Percentiles rank a stretch among this genome's conserved stretches.
Evolutionary conservation across 2,329 filamentous ascomycete genomes (phyloP).

Genomic region (Talaromyces marneffei): DNA sequence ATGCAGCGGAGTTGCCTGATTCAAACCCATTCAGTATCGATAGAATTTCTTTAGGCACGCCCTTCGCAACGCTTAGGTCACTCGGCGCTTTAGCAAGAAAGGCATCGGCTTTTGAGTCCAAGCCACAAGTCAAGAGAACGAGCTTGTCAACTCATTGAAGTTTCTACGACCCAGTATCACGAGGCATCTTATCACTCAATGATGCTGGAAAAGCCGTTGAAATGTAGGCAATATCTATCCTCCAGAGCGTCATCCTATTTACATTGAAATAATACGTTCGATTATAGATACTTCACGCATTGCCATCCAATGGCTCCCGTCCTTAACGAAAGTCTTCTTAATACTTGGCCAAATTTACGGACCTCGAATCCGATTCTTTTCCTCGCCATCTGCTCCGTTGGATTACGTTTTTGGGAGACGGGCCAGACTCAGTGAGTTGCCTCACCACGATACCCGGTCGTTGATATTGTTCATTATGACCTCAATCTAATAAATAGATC

Average conservation of each 20-base stretch:
- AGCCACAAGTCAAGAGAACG: background rate
- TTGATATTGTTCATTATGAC: background rate
- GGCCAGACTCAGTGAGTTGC: conserved; percentile 6
- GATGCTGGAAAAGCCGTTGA: background rate
- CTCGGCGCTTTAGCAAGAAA: conserved; percentile 15
- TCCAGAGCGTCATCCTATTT: background rate
- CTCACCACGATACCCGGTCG: background rate
- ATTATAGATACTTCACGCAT: conserved; percentile 19
- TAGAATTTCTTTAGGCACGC: conserved; percentile 18
- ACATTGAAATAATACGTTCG: background rate
- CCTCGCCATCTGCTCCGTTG: conserved; percentile 20
- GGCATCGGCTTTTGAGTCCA: conserved; percentile 13
- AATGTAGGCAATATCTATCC: background rate
- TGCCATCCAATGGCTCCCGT: conserved; percentile 19
- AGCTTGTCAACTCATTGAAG: background rate
- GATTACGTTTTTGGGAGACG: conserved; percentile 18
- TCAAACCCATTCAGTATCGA: conserved; percentile 16
- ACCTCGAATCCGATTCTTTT: conserved; percentile 15
- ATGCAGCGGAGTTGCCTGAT: background rate
- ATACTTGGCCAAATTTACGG: conserved; percentile 11
- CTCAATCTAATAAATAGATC: background rate
- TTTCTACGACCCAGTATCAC: background rate
- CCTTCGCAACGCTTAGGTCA: conserved; percentile 21
- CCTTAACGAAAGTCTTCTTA: conserved; percentile 13
- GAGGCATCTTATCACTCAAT: background rate